These are phyloP conservation scores for Lanmaoa rubissima DNA, from an alignment of 768 basidiomycete species.

Conservation along the genomic window DNA sequence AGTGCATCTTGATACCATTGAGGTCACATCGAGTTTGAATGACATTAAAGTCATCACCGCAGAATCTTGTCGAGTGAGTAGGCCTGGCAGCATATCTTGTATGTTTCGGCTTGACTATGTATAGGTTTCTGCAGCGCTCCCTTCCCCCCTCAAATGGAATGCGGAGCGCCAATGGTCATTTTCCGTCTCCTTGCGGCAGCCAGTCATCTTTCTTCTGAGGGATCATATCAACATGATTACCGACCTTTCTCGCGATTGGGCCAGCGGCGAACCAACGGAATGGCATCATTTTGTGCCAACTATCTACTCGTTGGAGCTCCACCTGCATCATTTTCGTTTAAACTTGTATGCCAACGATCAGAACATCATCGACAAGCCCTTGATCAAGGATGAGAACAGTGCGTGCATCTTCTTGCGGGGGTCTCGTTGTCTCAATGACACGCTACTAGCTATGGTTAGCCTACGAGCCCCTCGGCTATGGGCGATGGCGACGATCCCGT, in stretches of 20 bases:
- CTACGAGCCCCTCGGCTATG: conserved; percentile 58
- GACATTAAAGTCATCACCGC: conserved; percentile 77
- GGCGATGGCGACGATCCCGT: conserved; percentile 55
- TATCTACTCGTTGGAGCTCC: conserved; percentile 67
- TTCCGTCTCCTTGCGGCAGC: conserved; percentile 66
- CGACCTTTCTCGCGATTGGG: conserved; percentile 93
- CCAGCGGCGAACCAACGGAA: conserved; percentile 74
- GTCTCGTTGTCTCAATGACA: neutral
- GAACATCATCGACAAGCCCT: conserved; percentile 92
- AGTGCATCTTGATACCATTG: conserved; percentile 77
- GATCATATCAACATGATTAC: conserved; percentile 95
- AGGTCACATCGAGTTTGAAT: conserved; percentile 82
- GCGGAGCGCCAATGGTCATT: conserved; percentile 76
- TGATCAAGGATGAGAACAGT: conserved; percentile 85
- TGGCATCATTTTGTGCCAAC: conserved; percentile 84
- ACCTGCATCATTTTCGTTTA: conserved; percentile 72
- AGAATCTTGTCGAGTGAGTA: conserved; percentile 69
- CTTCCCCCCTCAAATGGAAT: conserved; percentile 82
- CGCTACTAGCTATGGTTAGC: conserved; percentile 63
- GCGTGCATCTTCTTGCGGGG: conserved; percentile 8
- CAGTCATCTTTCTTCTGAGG: conserved; percentile 75
- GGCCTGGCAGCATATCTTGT: conserved; percentile 11
- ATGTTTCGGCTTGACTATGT: conserved; percentile 3
- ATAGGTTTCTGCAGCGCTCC: conserved; percentile 71
- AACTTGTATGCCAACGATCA: conserved; percentile 91